phyloP scores from a whole-genome alignment of 805 yeast species.

The Nakazawaea laoshanensis region DNA sequence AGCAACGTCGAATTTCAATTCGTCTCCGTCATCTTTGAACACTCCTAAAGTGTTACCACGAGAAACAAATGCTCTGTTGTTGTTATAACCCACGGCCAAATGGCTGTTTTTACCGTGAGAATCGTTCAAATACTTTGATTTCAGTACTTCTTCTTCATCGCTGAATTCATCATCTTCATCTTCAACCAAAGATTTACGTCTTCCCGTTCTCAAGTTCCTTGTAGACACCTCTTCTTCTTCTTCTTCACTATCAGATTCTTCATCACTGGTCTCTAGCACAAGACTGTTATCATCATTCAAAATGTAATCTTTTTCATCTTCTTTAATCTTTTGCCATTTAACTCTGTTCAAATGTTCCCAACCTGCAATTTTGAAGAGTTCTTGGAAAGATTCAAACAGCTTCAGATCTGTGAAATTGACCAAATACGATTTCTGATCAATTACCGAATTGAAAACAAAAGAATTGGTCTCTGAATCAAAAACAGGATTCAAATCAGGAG shows the following conservation, averaged over 20 bases:
- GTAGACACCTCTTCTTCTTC: slow-evolving; percentile 24
- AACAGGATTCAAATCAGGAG: slow-evolving; percentile 52
- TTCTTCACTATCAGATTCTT: slow-evolving; percentile 20
- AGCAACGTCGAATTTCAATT: slow-evolving; percentile 56
- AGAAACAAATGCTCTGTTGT: slow-evolving; percentile 70
- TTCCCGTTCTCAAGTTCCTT: slow-evolving; percentile 12
- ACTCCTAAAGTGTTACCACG: slow-evolving; percentile 79
- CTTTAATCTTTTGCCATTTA: slow-evolving; percentile 35
- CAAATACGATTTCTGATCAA: slow-evolving; percentile 47
- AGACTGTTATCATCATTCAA: slow-evolving; percentile 40
- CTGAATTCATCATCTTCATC: slow-evolving; percentile 29
- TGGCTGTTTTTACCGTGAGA: slow-evolving; percentile 45
- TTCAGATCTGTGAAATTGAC: slow-evolving; percentile 39
- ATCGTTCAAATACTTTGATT: slow-evolving; percentile 12
- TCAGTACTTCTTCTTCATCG: slow-evolving; percentile 15
- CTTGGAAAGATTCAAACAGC: slow-evolving; percentile 43
- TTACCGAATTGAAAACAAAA: slow-evolving; percentile 57
- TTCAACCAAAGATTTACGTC: slow-evolving; percentile 12
- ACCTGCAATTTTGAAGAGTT: slow-evolving; percentile 36
- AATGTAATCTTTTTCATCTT: slow-evolving; percentile 46
- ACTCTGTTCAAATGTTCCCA: slow-evolving; percentile 54
- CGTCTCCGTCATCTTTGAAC: slow-evolving; percentile 49
- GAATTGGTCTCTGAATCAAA: slow-evolving; percentile 48
- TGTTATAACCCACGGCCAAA: slow-evolving; percentile 61
- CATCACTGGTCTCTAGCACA: slow-evolving; percentile 27